Conservation (phyloP, 176 grass and related monocot genomes). For the Themeda triandra region DNA sequence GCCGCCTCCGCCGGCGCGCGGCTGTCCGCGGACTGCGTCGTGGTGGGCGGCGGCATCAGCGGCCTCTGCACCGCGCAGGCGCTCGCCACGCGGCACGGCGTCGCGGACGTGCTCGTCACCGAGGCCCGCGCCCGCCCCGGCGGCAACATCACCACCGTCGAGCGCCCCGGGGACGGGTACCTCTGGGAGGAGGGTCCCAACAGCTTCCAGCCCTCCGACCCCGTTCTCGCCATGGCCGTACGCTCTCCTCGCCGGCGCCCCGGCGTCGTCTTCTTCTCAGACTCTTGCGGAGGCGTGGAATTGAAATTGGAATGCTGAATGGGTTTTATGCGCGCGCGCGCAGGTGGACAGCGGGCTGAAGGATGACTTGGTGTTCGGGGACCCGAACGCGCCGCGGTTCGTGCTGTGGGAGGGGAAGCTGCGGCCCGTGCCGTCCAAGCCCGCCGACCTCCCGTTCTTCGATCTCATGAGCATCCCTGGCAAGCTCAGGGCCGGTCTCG, state of each 20-base stretch:
- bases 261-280: background rate
- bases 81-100: constrained; percentile 51
- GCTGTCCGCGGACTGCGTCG: constrained; percentile 69
- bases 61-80: constrained; percentile 94
- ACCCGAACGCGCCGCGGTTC: constrained; percentile 79
- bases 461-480: constrained; percentile 81
- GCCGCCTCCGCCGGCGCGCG: constrained; percentile 12
- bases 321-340: background rate
- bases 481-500: constrained; percentile 80
- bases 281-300: background rate
- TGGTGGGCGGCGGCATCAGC: constrained; percentile 83
- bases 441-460: constrained; percentile 74
- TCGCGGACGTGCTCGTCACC: constrained; percentile 62
- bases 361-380: constrained; percentile 91
- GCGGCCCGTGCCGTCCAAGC: constrained; percentile 79
- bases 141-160: constrained; percentile 88
- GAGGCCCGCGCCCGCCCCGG: constrained; percentile 68
- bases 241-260: background rate
- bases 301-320: background rate
- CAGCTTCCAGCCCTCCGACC: constrained; percentile 93
- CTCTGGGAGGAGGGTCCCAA: constrained; percentile 96
- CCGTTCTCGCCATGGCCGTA: constrained; percentile 82
- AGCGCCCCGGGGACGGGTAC: constrained; percentile 61
- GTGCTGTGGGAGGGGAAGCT: constrained; percentile 87
- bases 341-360: constrained; percentile 84